phyloP scores from a whole-genome alignment of 805 yeast genomes.

The Wickerhamiella brachini region DNA sequence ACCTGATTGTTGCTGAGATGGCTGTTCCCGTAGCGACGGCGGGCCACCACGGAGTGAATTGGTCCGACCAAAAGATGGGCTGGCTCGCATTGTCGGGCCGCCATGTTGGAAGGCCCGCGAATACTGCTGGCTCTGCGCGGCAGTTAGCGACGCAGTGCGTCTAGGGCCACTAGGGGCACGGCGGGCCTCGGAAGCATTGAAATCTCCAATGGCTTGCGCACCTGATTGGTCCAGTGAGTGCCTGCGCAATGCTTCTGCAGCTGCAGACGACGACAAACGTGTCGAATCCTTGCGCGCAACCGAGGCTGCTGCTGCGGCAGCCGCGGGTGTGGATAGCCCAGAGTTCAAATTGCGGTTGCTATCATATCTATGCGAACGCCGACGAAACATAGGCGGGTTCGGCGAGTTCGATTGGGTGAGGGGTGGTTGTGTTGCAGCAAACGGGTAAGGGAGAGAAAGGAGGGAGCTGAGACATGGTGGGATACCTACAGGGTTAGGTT shows the following conservation, averaged over 20 bases:
- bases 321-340: slow-evolving; percentile 15
- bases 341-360: not conserved
- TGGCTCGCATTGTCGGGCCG: not conserved
- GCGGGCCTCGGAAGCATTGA: slow-evolving; percentile 6
- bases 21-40: not conserved
- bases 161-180: slow-evolving; percentile 2
- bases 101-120: slow-evolving; percentile 2
- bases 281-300: slow-evolving; percentile 15
- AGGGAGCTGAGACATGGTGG: not conserved
- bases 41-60: slow-evolving; percentile 8
- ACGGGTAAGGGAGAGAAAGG: not conserved
- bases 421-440: not conserved
- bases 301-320: slow-evolving; percentile 53
- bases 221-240: slow-evolving; percentile 21
- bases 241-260: slow-evolving; percentile 25
- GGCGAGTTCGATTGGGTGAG: not conserved
- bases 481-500: not conserved
- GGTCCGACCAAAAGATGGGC: slow-evolving; percentile 7
- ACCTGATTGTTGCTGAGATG: not conserved
- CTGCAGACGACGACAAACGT: slow-evolving; percentile 21
- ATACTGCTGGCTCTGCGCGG: slow-evolving; percentile 3
- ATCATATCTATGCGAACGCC: not conserved
- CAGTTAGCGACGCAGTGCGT: slow-evolving; percentile 5
- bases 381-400: not conserved
- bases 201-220: slow-evolving; percentile 15